These are phyloP conservation scores for Colletotrichum sp. DNA, from an alignment of 2,329 filamentous ascomycete species.

Conservation along the genomic window DNA sequence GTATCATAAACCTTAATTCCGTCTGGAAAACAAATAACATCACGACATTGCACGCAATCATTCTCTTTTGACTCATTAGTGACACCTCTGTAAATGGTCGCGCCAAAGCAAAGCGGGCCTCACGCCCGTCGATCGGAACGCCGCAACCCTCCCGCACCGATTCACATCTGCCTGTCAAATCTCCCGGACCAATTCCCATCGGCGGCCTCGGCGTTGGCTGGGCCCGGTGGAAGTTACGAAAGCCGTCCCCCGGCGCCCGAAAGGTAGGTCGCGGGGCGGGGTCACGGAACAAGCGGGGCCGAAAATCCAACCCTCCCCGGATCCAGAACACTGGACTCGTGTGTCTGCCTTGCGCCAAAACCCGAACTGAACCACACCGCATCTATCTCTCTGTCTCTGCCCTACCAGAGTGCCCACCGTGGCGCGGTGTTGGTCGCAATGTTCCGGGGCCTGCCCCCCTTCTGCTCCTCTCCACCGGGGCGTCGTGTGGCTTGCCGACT, in stretches of 20 bases:
- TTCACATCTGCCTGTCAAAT: not conserved
- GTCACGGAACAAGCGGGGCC: not conserved
- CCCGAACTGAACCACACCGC: not conserved
- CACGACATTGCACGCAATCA: conserved; percentile 8
- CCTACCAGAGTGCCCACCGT: not conserved
- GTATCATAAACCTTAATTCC: conserved; percentile 18
- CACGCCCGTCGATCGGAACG: not conserved
- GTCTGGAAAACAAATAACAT: conserved; percentile 15
- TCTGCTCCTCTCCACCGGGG: not conserved
- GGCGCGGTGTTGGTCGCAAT: not conserved
- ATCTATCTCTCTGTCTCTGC: not conserved
- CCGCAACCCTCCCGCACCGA: not conserved
- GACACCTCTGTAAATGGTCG: not conserved
- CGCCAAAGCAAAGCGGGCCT: not conserved
- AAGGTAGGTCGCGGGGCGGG: not conserved
- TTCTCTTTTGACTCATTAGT: not conserved
- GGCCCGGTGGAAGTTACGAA: not conserved
- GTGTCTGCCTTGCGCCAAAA: not conserved
- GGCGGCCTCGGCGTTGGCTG: not conserved
- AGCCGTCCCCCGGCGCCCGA: not conserved
- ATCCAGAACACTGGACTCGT: not conserved
- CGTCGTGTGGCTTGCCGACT: not conserved
- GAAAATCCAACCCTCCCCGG: not conserved
- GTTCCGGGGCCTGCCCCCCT: not conserved
- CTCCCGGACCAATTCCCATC: not conserved